phyloP scores from a whole-genome alignment of 1,284 basidiomycete genomes.

The Athelia sp. region DNA sequence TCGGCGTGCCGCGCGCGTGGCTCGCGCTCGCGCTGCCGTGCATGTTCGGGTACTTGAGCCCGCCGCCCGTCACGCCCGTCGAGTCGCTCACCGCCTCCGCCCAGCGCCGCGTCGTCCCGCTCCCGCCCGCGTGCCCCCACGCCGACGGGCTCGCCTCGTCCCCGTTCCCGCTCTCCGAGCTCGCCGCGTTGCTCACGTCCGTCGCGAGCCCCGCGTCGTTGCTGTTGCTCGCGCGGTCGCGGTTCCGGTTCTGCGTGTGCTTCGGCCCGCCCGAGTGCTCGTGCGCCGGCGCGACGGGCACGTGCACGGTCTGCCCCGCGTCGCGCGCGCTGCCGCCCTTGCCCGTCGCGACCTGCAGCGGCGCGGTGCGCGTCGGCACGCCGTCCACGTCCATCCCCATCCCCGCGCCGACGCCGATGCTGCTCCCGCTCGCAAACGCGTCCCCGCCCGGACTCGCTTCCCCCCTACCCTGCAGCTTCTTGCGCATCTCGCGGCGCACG shows the following conservation, averaged over 20 bases:
- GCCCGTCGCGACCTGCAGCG: conserved; percentile 1
- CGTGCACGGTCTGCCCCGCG: neutral
- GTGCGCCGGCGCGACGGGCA: conserved; percentile 26
- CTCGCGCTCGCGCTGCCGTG: neutral
- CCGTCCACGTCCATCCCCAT: conserved; percentile 2
- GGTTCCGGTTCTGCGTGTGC: too few species aligned
- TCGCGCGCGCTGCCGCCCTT: neutral
- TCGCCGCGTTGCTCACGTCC: too few species aligned
- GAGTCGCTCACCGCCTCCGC: conserved; percentile 22
- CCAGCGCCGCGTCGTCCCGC: conserved; percentile 24
- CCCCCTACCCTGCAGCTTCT: too few species aligned
- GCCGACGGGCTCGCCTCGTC: too few species aligned
- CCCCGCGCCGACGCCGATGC: conserved; percentile 16
- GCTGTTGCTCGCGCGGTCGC: neutral
- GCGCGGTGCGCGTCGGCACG: neutral
- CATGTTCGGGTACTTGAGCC: neutral
- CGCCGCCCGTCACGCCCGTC: conserved; percentile 7
- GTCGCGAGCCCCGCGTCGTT: conserved; percentile 30
- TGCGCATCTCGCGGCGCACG: conserved; percentile 58
- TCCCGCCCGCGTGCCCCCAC: conserved; percentile 4
- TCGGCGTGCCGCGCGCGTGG: neutral
- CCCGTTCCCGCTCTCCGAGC: too few species aligned
- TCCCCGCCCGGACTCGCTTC: too few species aligned
- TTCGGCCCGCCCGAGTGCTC: neutral
- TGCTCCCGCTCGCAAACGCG: too few species aligned